Evolutionary conservation across 495 filamentous ascomycete genomes (phyloP), one percentile per base, ranked within the genome.

Genomic region (Talaromyces trachyspermus): DNA sequence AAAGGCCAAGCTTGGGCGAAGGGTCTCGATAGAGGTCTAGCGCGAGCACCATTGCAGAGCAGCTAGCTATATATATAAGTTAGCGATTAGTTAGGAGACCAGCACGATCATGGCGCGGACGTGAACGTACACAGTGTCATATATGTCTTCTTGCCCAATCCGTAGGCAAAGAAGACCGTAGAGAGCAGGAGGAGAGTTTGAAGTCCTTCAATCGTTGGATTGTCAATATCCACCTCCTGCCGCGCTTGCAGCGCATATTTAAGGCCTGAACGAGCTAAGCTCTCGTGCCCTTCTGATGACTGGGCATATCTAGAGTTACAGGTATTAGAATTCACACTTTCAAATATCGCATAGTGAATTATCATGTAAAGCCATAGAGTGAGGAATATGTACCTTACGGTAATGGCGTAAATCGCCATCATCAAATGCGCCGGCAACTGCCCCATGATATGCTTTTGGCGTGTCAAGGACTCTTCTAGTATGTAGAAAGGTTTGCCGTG

Each of bases 121-220:
- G n/a, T n/a, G n/a, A 41, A 58, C 76, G 5, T 79, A 89, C 85
- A 75, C 35, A 94, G 64, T 15, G 86, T 74, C 87, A 94, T 94
- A 54, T 88, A 91, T 1, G 84, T 81, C 60, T 85, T 89, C 67
- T 86, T 90, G 18, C 87, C 84, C 53, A 83, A 78, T n/a, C 87
- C 86, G 19, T 79, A 71, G 14, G 85, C 86, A 39, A 81, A 88
- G 55, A 79, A 86, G 2, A 84, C 79, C 56, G 83, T 81, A 3
- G 80, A 80, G 1, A 94, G 76, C n/a, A 94, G 71, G 39, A 94
- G 61, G 9, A 89, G 70, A 5, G 85, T 71, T 58, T 94, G 87
- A 5, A 90, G 63, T 23, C 75, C 72, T 58, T 91, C 87, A 35
- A 90, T 76, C 0, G 79, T 82, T 7, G 87, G 87, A 52, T 88